Conservation (phyloP, 2,329 filamentous ascomycete genomes). For the Aspergillus pseudoterreus region DNA sequence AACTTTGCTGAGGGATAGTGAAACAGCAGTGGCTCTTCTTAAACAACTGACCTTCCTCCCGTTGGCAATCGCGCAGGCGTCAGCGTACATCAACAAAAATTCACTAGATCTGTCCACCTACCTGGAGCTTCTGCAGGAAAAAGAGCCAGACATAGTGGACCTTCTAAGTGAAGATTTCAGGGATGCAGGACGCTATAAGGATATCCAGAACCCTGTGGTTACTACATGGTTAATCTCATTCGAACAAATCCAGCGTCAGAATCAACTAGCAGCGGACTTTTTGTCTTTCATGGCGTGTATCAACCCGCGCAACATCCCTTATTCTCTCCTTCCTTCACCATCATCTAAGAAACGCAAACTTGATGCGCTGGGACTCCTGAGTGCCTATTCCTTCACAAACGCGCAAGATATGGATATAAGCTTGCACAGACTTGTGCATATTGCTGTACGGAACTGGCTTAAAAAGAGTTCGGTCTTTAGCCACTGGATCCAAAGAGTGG, state of each 20-base stretch:
- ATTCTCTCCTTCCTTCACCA: slow-evolving; percentile 26
- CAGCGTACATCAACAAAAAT: slow-evolving; percentile 17
- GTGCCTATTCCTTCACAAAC: slow-evolving; percentile 16
- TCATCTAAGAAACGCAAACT: slow-evolving; percentile 14
- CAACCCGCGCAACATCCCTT: slow-evolving; percentile 26
- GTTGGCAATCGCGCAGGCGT: slow-evolving; percentile 22
- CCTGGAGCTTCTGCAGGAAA: neutral
- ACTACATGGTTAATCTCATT: slow-evolving; percentile 11
- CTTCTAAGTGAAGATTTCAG: slow-evolving; percentile 8
- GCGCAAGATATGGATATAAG: slow-evolving; percentile 6
- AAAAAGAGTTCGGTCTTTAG: slow-evolving; percentile 2
- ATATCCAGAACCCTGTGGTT: slow-evolving; percentile 3
- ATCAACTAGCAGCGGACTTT: slow-evolving; percentile 32
- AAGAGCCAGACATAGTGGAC: slow-evolving; percentile 3
- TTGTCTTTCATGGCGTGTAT: slow-evolving; percentile 23
- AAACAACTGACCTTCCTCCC: slow-evolving; percentile 18
- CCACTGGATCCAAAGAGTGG: neutral
- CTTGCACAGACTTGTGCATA: slow-evolving; percentile 28
- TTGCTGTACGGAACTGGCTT: slow-evolving; percentile 25
- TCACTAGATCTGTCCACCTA: neutral
- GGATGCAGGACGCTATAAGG: slow-evolving; percentile 5
- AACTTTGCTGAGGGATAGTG: slow-evolving; percentile 6
- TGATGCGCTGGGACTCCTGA: slow-evolving; percentile 26
- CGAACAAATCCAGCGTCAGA: slow-evolving; percentile 10
- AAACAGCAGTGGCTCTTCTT: slow-evolving; percentile 8